These are phyloP conservation scores for Mucor circinelloides DNA, from an alignment of 371 early-diverging fungal species.

Conservation along the genomic window DNA sequence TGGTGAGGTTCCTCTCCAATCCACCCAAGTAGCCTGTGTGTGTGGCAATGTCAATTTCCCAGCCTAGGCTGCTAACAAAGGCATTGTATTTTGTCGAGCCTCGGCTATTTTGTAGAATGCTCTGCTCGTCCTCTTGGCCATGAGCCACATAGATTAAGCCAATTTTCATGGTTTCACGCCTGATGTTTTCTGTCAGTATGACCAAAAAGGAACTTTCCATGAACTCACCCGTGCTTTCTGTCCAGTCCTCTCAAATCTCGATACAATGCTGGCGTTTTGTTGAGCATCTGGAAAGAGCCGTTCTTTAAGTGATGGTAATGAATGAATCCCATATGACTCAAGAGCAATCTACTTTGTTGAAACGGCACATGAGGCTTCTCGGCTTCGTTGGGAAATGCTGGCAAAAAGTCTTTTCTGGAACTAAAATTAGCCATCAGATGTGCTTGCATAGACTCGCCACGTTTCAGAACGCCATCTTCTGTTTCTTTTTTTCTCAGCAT, in stretches of 20 bases:
- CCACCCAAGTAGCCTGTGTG: conserved; percentile 91
- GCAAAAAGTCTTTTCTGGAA: conserved; percentile 59
- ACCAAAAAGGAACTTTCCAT: neutral
- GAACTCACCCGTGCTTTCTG: conserved; percentile 69
- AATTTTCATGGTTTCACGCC: conserved; percentile 87
- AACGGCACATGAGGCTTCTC: conserved; percentile 61
- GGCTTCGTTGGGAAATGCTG: conserved; percentile 54
- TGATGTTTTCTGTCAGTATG: conserved; percentile 13
- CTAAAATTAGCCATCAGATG: conserved; percentile 51
- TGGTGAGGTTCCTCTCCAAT: conserved; percentile 78
- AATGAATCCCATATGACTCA: conserved; percentile 77
- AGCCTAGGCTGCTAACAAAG: conserved; percentile 86
- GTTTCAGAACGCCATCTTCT: conserved; percentile 8
- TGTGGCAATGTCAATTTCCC: conserved; percentile 80
- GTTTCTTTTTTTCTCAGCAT: conserved; percentile 38
- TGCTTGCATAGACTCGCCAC: conserved; percentile 30
- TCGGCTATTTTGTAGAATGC: conserved; percentile 76
- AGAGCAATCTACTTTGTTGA: conserved; percentile 66
- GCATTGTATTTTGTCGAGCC: conserved; percentile 76
- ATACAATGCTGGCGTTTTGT: conserved; percentile 65
- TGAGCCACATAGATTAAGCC: conserved; percentile 91
- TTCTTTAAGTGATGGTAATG: conserved; percentile 74
- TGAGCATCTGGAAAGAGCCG: conserved; percentile 69
- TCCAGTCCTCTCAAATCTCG: conserved; percentile 81
- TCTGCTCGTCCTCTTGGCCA: conserved; percentile 86